A percentile compares a stretch with the other conserved stretches of the same genome.
Conservation (phyloP, 2,329 filamentous ascomycete genomes). For the Fusarium tjaetaba region DNA sequence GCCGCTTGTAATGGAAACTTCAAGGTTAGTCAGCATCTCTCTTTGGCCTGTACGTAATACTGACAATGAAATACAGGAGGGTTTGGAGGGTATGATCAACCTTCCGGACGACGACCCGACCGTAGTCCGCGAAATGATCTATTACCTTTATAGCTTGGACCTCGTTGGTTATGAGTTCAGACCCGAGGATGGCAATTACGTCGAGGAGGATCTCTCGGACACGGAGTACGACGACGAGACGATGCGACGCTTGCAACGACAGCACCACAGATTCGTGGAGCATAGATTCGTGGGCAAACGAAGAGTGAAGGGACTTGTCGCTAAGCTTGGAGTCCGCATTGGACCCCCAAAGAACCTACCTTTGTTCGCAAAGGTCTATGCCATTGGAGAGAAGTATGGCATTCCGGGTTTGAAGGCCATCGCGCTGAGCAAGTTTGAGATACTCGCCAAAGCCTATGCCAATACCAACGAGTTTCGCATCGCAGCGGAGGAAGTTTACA, state of each 20-base stretch:
- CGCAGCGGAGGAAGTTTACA: slow-evolving; percentile 1
- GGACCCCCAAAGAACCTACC: not conserved
- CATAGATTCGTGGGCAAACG: rapidly evolving
- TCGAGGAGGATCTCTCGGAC: not conserved
- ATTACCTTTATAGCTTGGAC: slow-evolving; percentile 1
- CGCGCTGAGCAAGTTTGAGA: not conserved
- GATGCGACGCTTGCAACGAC: rapidly evolving
- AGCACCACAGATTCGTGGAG: rapidly evolving
- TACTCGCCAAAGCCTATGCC: not conserved
- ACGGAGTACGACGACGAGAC: rapidly evolving
- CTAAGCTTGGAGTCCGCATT: not conserved
- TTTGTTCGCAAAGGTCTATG: slow-evolving; percentile 1
- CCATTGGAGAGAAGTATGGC: slow-evolving; percentile 1
- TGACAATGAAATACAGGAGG: not conserved
- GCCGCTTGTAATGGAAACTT: not conserved
- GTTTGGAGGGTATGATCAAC: not conserved
- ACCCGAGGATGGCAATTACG: not conserved
- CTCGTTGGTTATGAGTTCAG: not conserved
- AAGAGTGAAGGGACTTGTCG: not conserved
- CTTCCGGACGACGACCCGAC: slow-evolving; percentile 3
- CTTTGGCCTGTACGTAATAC: not conserved
- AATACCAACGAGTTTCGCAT: not conserved
- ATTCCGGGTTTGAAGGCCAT: not conserved
- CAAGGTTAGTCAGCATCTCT: not conserved
- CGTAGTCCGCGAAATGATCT: slow-evolving; percentile 7